phyloP scores from a whole-genome alignment of 176 grass and related monocot genomes.

The Carex cristatella region DNA sequence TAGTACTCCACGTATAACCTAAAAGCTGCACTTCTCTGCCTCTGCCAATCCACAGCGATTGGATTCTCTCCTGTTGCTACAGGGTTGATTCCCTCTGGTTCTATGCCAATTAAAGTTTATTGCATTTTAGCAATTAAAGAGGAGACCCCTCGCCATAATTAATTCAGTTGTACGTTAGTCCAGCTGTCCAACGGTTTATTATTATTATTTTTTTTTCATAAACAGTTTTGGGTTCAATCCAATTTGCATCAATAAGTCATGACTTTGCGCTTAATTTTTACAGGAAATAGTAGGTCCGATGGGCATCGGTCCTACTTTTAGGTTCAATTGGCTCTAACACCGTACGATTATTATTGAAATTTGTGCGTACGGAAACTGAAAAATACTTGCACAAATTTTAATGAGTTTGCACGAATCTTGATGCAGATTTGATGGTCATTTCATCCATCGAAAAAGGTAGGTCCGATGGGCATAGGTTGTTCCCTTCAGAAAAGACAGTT shows the following conservation, averaged over 20 bases:
- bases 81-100: neutral
- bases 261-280: too few relatives aligned
- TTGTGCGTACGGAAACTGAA: too few relatives aligned
- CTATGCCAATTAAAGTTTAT: neutral
- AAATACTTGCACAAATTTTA: too few relatives aligned
- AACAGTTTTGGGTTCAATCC: neutral
- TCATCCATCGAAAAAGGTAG: too few relatives aligned
- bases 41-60: neutral
- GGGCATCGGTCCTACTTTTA: too few relatives aligned
- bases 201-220: neutral
- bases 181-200: neutral
- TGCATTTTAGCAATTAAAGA: neutral
- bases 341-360: too few relatives aligned
- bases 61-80: neutral
- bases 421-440: too few relatives aligned
- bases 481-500: neutral
- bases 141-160: neutral
- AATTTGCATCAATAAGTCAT: neutral
- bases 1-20: constrained; percentile 8
- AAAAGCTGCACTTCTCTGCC: neutral
- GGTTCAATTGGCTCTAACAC: too few relatives aligned
- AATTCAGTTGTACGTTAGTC: neutral
- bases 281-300: too few relatives aligned
- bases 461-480: neutral
- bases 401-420: too few relatives aligned